These are phyloP conservation scores for Quercus glauca DNA, from an alignment of 306 rosid genomes.

Conservation along the genomic window DNA sequence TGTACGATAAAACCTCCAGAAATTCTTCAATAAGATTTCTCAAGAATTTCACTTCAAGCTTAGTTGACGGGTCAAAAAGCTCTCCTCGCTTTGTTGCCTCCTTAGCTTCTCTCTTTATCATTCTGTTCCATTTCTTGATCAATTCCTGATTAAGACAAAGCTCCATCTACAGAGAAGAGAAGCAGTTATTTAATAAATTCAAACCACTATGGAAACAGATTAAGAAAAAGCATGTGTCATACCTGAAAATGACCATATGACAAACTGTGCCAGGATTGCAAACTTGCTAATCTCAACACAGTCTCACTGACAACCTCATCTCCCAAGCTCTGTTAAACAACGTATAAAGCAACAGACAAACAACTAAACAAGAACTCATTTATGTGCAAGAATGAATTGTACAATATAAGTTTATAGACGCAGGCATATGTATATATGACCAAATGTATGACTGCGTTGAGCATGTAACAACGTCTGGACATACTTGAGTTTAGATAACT, in stretches of 20 bases:
- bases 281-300: constrained; percentile 75
- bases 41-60: constrained; percentile 75
- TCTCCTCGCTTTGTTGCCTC: constrained; percentile 69
- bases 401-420: neutral
- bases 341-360: neutral
- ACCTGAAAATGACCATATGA: constrained; percentile 98
- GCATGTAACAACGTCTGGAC: neutral
- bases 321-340: constrained; percentile 81
- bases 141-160: constrained; percentile 80
- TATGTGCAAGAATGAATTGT: neutral
- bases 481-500: neutral
- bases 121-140: constrained; percentile 95
- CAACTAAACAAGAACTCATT: neutral
- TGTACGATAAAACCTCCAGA: constrained; percentile 59
- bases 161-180: constrained; percentile 64
- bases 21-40: constrained; percentile 85
- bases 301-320: constrained; percentile 90
- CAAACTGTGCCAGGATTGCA: constrained; percentile 91
- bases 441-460: neutral
- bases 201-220: constrained; percentile 6
- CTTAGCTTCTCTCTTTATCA: constrained; percentile 62
- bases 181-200: constrained; percentile 15
- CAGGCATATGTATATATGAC: neutral
- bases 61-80: constrained; percentile 53
- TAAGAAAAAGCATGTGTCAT: constrained; percentile 20